phyloP scores from a whole-genome alignment of 202 grass and related monocot genomes.

The Setaria viridis region DNA sequence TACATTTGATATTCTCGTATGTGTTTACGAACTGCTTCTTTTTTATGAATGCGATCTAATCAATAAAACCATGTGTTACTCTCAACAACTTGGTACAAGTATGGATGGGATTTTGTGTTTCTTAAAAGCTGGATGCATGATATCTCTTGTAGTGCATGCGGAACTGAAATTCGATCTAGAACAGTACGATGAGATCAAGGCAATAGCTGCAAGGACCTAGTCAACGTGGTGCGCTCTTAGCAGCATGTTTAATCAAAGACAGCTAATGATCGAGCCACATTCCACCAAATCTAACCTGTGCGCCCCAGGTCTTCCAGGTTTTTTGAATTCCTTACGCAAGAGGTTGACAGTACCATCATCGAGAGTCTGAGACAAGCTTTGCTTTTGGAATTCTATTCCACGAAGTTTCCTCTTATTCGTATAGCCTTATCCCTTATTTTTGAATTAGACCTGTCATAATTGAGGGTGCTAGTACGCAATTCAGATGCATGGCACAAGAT shows the following conservation, averaged over 20 bases:
- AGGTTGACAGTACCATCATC: constrained; percentile 7
- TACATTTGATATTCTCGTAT: too few relatives aligned
- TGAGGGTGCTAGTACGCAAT: neutral
- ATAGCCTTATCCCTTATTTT: neutral
- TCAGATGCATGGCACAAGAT: neutral
- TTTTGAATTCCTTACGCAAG: constrained; percentile 18
- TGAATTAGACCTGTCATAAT: neutral
- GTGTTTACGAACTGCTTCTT: too few relatives aligned
- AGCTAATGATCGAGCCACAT: constrained; percentile 12
- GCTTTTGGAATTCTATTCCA: constrained; percentile 1
- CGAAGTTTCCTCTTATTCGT: constrained; percentile 31
- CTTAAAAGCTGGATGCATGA: neutral
- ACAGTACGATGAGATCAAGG: neutral
- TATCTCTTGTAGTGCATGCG: neutral
- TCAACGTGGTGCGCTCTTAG: neutral
- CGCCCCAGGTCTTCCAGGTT: neutral
- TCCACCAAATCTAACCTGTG: constrained; percentile 15
- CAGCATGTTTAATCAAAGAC: constrained; percentile 28
- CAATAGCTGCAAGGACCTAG: constrained; percentile 14
- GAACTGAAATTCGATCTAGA: neutral
- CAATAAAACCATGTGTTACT: neutral
- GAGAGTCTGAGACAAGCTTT: neutral
- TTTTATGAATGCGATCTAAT: neutral
- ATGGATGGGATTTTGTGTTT: neutral
- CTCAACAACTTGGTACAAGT: neutral